Conservation (phyloP, 768 basidiomycete species). For the Leucosporidium scottii region DNA sequence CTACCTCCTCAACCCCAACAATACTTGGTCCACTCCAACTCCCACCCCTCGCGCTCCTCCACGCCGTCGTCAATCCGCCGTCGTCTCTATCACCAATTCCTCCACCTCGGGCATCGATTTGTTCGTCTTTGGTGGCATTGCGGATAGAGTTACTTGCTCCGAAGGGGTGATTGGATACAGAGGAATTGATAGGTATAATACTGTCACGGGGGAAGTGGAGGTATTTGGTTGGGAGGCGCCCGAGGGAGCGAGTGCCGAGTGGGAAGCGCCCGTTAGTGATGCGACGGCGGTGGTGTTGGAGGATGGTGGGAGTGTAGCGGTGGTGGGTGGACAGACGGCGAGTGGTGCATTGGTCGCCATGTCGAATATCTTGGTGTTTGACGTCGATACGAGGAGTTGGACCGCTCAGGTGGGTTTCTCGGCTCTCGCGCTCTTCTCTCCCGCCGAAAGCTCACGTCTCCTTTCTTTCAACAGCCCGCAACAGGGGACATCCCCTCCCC, state of each 20-base stretch:
- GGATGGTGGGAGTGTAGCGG: slow-evolving; percentile 5
- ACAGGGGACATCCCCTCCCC: slow-evolving; percentile 11
- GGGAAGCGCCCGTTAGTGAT: slow-evolving; percentile 32
- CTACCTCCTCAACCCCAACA: slow-evolving; percentile 4
- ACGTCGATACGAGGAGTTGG: slow-evolving; percentile 16
- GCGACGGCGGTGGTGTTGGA: slow-evolving; percentile 21
- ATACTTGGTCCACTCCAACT: background rate
- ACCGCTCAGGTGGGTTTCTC: slow-evolving; percentile 1
- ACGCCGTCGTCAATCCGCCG: slow-evolving; percentile 28
- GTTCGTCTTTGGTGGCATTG: slow-evolving; percentile 35
- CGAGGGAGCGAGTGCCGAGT: background rate
- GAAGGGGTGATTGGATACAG: slow-evolving; percentile 32
- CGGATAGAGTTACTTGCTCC: slow-evolving; percentile 33
- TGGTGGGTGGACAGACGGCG: slow-evolving; percentile 34
- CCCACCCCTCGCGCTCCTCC: slow-evolving; percentile 19
- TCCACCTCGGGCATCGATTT: slow-evolving; percentile 23
- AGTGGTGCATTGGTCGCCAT: slow-evolving; percentile 19
- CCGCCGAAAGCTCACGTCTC: background rate
- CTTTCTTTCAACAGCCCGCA: background rate
- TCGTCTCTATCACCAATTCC: slow-evolving; percentile 15
- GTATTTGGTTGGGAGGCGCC: slow-evolving; percentile 14
- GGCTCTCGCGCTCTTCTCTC: background rate
- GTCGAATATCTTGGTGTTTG: slow-evolving; percentile 17
- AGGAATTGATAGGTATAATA: slow-evolving; percentile 31
- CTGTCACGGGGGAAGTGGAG: slow-evolving; percentile 15